Base-by-base conservation (phyloP, 2,329 filamentous ascomycete species). In the Fusarium dlaminii region DNA sequence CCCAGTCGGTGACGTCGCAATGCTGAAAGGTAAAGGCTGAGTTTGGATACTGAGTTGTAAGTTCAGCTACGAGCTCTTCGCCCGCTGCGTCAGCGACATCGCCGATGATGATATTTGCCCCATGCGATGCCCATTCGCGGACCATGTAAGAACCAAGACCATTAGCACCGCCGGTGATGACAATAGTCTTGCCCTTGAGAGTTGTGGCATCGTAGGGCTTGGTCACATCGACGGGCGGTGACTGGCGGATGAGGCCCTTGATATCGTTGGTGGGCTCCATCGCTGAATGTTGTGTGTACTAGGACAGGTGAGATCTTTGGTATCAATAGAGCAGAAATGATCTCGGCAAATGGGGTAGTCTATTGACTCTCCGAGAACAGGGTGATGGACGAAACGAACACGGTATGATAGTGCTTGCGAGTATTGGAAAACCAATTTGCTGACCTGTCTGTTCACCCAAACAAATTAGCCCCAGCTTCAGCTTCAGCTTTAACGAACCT, bases 1-100 rank as follows among this genome's bases (percentile, higher is more conserved):
- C 82, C 90, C 90, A 93, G 71, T 87, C 84, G 4, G 89, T 90
- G 15, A 93, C 91, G 81, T 93, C 88, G 83, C 90, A 91, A 75
- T 87, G 84, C 58, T 90, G 82, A 78, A 89, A 92, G 77, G 88
- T 83, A 68, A 89, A 87, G 32, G 86, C 72, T 79, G 83, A 37
- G 80, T 83, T 68, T 77, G 78, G 79, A 54, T 83, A 69, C 20
- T 65, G 78, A 46, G 83, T 77, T 46, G 86, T 85, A 43, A 92
- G 81, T 34, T 87, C 83, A 18, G 87, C 86, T 14, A 90, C 86
- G 30, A 93, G 83, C 29, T 83, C 80, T 72, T 89, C 85, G 30
- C 90, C 91, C 15, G 83, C 84, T 24, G 80, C 72, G 64, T 86
- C 84, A 77, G 90, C 88, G 76, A 93, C 82, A 80, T 93, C 91